Conservation (phyloP, 106 monocot genomes). For the Allium cepa region DNA sequence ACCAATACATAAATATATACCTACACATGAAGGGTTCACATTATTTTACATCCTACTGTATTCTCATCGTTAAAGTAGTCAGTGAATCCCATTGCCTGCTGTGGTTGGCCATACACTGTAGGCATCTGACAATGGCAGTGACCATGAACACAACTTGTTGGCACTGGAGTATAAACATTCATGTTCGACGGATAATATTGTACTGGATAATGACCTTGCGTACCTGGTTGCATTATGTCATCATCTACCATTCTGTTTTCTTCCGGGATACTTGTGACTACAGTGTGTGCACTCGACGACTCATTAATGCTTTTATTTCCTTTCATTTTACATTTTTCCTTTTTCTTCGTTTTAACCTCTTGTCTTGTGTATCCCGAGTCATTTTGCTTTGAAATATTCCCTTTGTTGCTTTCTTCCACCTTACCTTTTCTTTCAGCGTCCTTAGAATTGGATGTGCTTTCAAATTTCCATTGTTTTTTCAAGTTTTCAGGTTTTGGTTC, state of each 20-base stretch:
- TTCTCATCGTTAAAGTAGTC: constrained; percentile 94
- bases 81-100: constrained; percentile 15
- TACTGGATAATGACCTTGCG: constrained; percentile 23
- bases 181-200: constrained; percentile 10
- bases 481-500: constrained; percentile 1
- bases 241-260: constrained; percentile 23
- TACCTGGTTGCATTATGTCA: constrained; percentile 3
- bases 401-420: too few relatives aligned
- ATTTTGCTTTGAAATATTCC: not conserved
- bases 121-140: not conserved
- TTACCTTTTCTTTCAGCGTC: not conserved
- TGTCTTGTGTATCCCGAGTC: not conserved
- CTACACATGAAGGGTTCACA: constrained; percentile 27
- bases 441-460: not conserved
- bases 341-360: not conserved
- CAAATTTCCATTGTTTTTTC: constrained; percentile 1
- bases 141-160: not conserved
- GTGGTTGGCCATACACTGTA: not conserved
- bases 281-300: not conserved
- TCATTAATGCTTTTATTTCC: not conserved
- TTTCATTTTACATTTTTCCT: not conserved
- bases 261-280: constrained; percentile 18
- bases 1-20: too few relatives aligned
- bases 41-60: constrained; percentile 58
- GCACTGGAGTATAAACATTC: constrained; percentile 1